These are phyloP conservation scores for Wickerhamomyces chambardii DNA, from an alignment of 805 yeast species.

Conservation along the genomic window DNA sequence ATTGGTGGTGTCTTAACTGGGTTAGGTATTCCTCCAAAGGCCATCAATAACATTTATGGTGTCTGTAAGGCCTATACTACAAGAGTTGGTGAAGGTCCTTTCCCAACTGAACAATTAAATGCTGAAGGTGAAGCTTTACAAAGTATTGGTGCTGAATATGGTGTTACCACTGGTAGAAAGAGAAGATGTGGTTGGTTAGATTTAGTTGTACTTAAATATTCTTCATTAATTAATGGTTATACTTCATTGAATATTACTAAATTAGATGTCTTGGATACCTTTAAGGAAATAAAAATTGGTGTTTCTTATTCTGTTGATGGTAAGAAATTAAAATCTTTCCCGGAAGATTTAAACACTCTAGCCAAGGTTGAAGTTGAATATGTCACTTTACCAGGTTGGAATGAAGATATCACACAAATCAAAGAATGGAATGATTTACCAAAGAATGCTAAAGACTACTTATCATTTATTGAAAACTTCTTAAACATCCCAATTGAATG, in stretches of 20 bases:
- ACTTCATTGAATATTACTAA: conserved; percentile 92
- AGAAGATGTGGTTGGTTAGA: conserved; percentile 99
- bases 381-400: conserved; percentile 92
- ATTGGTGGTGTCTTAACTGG: conserved; percentile 98
- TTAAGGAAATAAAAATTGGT: conserved; percentile 84
- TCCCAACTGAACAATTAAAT: conserved; percentile 96
- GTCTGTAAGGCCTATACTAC: conserved; percentile 98
- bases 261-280: conserved; percentile 87
- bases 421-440: conserved; percentile 74
- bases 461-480: conserved; percentile 79
- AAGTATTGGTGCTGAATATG: conserved; percentile 88
- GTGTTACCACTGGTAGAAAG: conserved; percentile 98
- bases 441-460: conserved; percentile 75
- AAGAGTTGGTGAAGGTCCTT: conserved; percentile 98
- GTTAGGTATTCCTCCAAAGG: conserved; percentile 88
- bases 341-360: conserved; percentile 78
- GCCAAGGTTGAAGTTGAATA: conserved; percentile 91
- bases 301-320: conserved; percentile 79
- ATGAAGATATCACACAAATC: conserved; percentile 68
- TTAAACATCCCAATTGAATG: conserved; percentile 82
- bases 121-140: conserved; percentile 81
- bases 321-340: conserved; percentile 68
- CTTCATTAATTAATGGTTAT: conserved; percentile 89
- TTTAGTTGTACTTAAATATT: conserved; percentile 87
- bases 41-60: conserved; percentile 78